These are phyloP conservation scores for Brassica cretica DNA, from an alignment of 345 rosid species.

Conservation along the genomic window DNA sequence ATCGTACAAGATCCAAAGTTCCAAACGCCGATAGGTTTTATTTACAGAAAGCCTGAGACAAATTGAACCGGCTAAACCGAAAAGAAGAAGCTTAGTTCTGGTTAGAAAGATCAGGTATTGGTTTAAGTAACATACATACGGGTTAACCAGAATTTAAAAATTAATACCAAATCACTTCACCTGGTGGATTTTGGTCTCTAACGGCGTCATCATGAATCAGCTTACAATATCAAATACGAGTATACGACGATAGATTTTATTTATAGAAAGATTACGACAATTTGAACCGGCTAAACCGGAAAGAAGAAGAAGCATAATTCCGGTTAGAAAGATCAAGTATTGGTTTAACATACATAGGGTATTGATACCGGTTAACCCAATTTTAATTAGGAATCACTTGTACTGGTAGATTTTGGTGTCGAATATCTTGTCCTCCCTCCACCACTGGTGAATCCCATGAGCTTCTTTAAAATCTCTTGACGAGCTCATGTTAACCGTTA, in stretches of 20 bases:
- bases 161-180: neutral
- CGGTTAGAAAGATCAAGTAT: neutral
- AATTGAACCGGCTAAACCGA: slow-evolving; percentile 8
- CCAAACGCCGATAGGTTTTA: neutral
- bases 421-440: slow-evolving; percentile 60
- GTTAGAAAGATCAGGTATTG: neutral
- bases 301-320: neutral
- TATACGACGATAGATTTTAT: neutral
- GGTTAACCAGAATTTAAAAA: slow-evolving; percentile 2
- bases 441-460: slow-evolving; percentile 96
- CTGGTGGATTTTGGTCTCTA: too few relatives aligned
- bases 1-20: neutral
- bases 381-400: slow-evolving; percentile 33
- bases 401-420: slow-evolving; percentile 58
- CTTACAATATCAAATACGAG: neutral
- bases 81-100: slow-evolving; percentile 1
- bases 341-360: slow-evolving; percentile 1
- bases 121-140: slow-evolving; percentile 2
- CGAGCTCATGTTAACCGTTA: slow-evolving; percentile 51
- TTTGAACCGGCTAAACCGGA: slow-evolving; percentile 10
- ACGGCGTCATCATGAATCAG: too few relatives aligned
- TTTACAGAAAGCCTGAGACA: neutral
- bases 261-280: neutral
- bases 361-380: neutral
- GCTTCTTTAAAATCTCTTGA: slow-evolving; percentile 60